Conservation (phyloP, 163 green algal species). For the Chlamydomonas reinhardtii region DNA sequence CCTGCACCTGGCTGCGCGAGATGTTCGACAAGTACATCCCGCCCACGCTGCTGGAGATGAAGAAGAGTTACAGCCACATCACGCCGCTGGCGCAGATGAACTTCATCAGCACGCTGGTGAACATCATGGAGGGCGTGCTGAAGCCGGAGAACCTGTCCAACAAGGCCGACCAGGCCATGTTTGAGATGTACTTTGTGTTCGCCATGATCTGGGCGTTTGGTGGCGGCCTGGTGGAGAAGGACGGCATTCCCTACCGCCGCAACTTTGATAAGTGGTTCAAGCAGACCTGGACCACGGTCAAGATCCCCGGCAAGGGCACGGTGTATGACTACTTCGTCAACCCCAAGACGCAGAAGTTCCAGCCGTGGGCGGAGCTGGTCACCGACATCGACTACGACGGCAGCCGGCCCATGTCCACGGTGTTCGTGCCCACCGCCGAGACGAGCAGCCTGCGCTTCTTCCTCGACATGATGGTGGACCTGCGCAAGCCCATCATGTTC, state of each 20-base stretch:
- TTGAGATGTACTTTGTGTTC: conserved; percentile 90
- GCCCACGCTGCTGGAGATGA: conserved; percentile 86
- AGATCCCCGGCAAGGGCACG: conserved; percentile 85
- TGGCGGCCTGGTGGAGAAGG: conserved; percentile 84
- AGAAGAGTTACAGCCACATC: conserved; percentile 85
- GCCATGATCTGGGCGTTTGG: conserved; percentile 90
- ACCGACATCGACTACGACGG: conserved; percentile 78
- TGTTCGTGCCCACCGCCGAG: conserved; percentile 92
- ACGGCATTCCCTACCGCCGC: conserved; percentile 87
- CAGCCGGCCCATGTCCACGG: conserved; percentile 73
- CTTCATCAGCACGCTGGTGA: conserved; percentile 83
- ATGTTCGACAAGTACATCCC: conserved; percentile 92
- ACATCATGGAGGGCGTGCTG: conserved; percentile 87
- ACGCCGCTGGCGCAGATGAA: conserved; percentile 90
- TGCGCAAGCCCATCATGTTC: conserved; percentile 94
- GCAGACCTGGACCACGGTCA: conserved; percentile 82
- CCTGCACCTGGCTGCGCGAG: conserved; percentile 75
- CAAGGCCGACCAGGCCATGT: conserved; percentile 79
- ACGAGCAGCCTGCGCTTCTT: conserved; percentile 87
- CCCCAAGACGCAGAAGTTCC: conserved; percentile 87
- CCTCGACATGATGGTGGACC: conserved; percentile 84
- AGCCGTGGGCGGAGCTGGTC: conserved; percentile 81
- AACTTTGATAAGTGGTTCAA: conserved; percentile 95
- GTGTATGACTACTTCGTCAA: conserved; percentile 92
- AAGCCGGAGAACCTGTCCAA: conserved; percentile 87